phyloP scores from a whole-genome alignment of 2,329 filamentous ascomycete species.

The Ophiocordyceps unilateralis region DNA sequence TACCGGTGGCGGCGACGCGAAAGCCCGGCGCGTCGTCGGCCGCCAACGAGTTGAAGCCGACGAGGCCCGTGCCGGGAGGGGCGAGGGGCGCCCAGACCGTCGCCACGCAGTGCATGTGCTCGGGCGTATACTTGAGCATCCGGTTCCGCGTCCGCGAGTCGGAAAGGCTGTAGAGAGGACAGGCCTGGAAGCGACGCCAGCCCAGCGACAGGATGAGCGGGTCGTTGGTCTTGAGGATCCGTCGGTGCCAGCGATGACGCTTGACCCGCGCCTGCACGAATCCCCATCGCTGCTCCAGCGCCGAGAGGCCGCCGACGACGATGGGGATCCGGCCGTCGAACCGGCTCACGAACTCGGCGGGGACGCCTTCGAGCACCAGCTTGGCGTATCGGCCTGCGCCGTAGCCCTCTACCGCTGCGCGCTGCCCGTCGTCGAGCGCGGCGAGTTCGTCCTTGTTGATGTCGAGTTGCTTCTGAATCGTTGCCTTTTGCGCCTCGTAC shows the following conservation, averaged over 20 bases:
- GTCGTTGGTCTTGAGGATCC: slow-evolving; percentile 95
- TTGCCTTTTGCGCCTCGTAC: slow-evolving; percentile 93
- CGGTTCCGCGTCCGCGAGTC: slow-evolving; percentile 87
- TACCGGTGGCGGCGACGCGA: slow-evolving; percentile 84
- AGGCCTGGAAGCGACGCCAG: slow-evolving; percentile 85
- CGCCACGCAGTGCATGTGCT: slow-evolving; percentile 98
- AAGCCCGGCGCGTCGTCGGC: slow-evolving; percentile 73
- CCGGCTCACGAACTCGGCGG: slow-evolving; percentile 70
- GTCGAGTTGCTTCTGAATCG: slow-evolving; percentile 85
- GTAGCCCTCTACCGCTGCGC: slow-evolving; percentile 74
- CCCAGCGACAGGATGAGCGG: slow-evolving; percentile 93
- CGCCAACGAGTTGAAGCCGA: slow-evolving; percentile 78
- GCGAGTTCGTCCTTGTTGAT: slow-evolving; percentile 95
- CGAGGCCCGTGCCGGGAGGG: slow-evolving; percentile 90
- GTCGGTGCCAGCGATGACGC: slow-evolving; percentile 96
- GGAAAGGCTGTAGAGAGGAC: slow-evolving; percentile 87
- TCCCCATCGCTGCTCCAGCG: slow-evolving; percentile 90
- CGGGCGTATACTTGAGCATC: slow-evolving; percentile 97
- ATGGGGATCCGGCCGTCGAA: slow-evolving; percentile 75
- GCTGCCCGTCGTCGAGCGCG: slow-evolving; percentile 66
- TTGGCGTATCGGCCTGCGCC: slow-evolving; percentile 86
- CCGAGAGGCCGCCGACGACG: slow-evolving; percentile 76
- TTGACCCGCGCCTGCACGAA: slow-evolving; percentile 95
- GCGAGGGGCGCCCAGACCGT: slow-evolving; percentile 92
- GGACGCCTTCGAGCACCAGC: slow-evolving; percentile 75